phyloP scores from a whole-genome alignment of 768 basidiomycete species.

The Auriculariales sp. region DNA sequence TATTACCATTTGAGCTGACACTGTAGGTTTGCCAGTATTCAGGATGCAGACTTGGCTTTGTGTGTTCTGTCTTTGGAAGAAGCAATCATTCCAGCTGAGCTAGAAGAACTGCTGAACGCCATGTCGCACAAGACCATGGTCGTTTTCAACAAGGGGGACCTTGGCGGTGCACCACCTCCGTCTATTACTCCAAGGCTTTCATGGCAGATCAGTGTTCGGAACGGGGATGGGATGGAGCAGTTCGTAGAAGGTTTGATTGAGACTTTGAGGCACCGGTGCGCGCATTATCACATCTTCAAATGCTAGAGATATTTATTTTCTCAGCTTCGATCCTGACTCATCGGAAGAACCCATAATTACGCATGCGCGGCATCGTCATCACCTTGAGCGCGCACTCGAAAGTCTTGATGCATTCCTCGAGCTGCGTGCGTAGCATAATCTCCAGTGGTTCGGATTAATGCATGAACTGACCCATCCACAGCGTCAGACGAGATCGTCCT shows the following conservation, averaged over 20 bases:
- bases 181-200: slow-evolving; percentile 13
- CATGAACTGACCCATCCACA: slow-evolving; percentile 13
- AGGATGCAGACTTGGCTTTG: slow-evolving; percentile 53
- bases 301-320: not conserved
- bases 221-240: slow-evolving; percentile 35
- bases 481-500: slow-evolving; percentile 60
- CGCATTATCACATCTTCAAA: slow-evolving; percentile 3
- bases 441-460: not conserved
- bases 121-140: slow-evolving; percentile 46
- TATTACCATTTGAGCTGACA: not conserved
- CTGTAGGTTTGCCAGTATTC: slow-evolving; percentile 30
- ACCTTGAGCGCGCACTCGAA: slow-evolving; percentile 48
- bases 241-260: slow-evolving; percentile 48
- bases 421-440: slow-evolving; percentile 19
- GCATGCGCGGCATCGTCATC: slow-evolving; percentile 63
- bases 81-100: slow-evolving; percentile 20
- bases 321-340: slow-evolving; percentile 12
- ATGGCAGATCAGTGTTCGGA: slow-evolving; percentile 54
- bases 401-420: slow-evolving; percentile 51
- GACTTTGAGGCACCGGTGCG: slow-evolving; percentile 30
- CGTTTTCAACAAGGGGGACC: slow-evolving; percentile 69
- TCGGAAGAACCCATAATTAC: slow-evolving; percentile 51
- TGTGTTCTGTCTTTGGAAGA: slow-evolving; percentile 67
- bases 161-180: slow-evolving; percentile 19
- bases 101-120: slow-evolving; percentile 34